Percentiles rank a stretch among this genome's conserved stretches.
These are phyloP conservation scores for Tilletia indica DNA, from an alignment of 1,284 basidiomycete species.

Conservation along the genomic window DNA sequence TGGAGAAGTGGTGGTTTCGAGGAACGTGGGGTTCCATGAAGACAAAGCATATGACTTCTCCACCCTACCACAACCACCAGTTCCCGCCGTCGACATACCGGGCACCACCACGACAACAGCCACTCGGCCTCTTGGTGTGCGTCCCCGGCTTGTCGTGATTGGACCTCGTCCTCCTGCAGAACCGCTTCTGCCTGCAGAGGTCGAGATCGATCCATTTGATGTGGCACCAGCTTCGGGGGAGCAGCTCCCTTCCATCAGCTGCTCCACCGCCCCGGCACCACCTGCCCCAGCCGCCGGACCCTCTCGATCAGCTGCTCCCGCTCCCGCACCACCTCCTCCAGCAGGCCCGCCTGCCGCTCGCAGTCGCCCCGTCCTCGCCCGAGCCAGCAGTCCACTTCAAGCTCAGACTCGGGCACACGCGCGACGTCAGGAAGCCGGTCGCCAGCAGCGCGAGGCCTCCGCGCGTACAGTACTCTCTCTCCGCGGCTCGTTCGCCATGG, in stretches of 20 bases:
- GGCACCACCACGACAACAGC: no score
- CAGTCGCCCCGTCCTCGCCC: no score
- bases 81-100: no score
- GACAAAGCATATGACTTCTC: not conserved
- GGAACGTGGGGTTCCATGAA: conserved; percentile 7
- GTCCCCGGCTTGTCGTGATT: not conserved
- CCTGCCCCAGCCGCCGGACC: not conserved
- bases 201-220: not conserved
- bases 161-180: not conserved
- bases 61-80: not conserved
- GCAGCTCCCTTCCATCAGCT: not conserved
- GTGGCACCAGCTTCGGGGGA: not conserved
- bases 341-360: not conserved
- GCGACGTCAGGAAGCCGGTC: not conserved
- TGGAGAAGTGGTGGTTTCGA: not conserved
- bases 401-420: not conserved
- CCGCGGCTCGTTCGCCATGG: not conserved
- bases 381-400: no score
- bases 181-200: not conserved
- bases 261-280: not conserved
- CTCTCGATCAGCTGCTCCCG: not conserved
- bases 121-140: not conserved
- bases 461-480: not conserved
- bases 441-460: not conserved
- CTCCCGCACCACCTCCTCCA: not conserved